Evolutionary conservation across 139 green algal species (phyloP), one percentile per base, ranked within the genome.

Genomic region (Chlamydomonas sp.): DNA sequence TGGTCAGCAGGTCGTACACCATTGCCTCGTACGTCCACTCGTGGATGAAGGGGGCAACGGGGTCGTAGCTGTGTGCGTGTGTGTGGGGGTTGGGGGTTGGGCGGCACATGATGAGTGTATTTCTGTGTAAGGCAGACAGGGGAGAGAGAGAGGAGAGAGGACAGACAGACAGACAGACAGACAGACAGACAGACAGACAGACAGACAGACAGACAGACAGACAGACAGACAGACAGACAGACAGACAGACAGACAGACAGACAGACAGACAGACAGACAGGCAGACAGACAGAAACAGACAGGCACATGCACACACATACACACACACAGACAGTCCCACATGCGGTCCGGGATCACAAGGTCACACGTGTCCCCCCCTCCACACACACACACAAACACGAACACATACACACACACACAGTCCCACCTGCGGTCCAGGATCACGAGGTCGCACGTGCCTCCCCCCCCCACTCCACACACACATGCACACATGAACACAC

Each of bases 21-120:
- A 99, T 91, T 5, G 90, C 83, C 78, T 97, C 95, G 67, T 99
- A 99, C 2, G 86, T 96, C 86, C 88, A 99, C 79, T 99, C 95
- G 75, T 99, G 94, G 38, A 99, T 96, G 59, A 98, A 71, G 0
- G 94, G 94, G 5, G 93, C 92, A 35, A 98, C 86, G 3, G 91
- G 77, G 65, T 91, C 87, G 35, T 78, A 82, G 31, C 59, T 73
- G 16, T 59, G 61, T 54, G 24, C 36, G 38, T 54, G 43, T 20
- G 20, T 20, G 20, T 13, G 13, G 43, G 54, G 54, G 16, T 34
- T 16, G 16, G 54, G 24, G 6, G 54, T n/a, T n/a, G n/a, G n/a
- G n/a, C n/a, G n/a, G n/a, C n/a, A n/a, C n/a, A n/a, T n/a, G n/a
- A n/a, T n/a, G n/a, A n/a, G n/a, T n/a, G n/a, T n/a, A n/a, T n/a